Base-by-base conservation (phyloP, 1,284 basidiomycete genomes). In the Rhodotorula mucilaginosa region DNA sequence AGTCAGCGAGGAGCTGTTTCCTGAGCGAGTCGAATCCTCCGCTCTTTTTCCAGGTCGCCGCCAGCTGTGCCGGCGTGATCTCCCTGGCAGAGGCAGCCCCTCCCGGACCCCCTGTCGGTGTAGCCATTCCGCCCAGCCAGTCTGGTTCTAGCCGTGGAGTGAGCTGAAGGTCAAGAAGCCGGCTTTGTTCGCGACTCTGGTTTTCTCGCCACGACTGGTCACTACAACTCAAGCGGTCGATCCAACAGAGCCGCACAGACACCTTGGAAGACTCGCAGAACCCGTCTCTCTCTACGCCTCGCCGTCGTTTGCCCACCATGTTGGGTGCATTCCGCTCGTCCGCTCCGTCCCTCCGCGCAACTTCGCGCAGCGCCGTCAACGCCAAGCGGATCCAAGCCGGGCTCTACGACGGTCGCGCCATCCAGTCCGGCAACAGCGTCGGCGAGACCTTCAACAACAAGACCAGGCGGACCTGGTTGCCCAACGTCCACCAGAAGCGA, bases 381-480 rank as follows among this genome's bases (percentile, higher is more conserved):
- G 59, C 66, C 34, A 75, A 76, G 62, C 71, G 73, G 13, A n/a
- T 68, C 46, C 69, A 73, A 60, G 65, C 64, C 12, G 78, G 77
- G 65, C 87, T 93, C 1, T 92, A 90, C 80, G 90, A 92, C 69
- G 90, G 90, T 23, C 89, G 89, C 79, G 87, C 83, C 64, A 90
- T 89, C 74, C 89, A 87, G 76, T 89, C 88, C 75, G 93, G 93
- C 52, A 94, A 96, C 85, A 94, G 90, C 79, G 91, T 95, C 64
- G 92, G 93, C 0, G 90, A 92, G 46, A 77, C 70, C 81, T 96
- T 93, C 31, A 88, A 91, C 80, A 87, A 90, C 81, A 95, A 95
- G 83, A 95, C 94, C n/a, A 88, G 91, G 63, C 84, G 93, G 58
- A 87, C 88, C 58, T 97, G 93, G 93, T 83, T 91, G 39, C 91